These are phyloP conservation scores for Pichia nanzhaoensis DNA, from an alignment of 805 yeast genomes.

Conservation along the genomic window DNA sequence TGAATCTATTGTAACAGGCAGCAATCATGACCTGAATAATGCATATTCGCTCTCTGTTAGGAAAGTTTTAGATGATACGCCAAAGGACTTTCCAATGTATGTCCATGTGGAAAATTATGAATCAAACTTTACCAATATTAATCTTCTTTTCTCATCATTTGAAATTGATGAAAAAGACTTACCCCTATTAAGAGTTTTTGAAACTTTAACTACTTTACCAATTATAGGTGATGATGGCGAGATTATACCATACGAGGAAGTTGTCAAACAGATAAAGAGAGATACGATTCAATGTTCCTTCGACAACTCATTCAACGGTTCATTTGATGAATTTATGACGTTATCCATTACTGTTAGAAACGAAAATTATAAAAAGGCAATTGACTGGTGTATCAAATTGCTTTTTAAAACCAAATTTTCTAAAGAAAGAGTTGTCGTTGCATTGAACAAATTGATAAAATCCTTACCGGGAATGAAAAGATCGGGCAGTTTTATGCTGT, in stretches of 20 bases:
- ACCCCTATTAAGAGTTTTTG: conserved; percentile 59
- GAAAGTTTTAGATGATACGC: conserved; percentile 26
- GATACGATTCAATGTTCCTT: conserved; percentile 63
- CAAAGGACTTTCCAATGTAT: conserved; percentile 53
- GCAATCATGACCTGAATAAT: conserved; percentile 31
- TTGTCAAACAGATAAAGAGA: conserved; percentile 62
- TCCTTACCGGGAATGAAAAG: conserved; percentile 58
- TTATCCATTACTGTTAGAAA: conserved; percentile 56
- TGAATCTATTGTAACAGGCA: conserved; percentile 53
- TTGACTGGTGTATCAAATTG: conserved; percentile 68
- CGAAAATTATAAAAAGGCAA: conserved; percentile 57
- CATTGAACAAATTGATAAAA: conserved; percentile 55
- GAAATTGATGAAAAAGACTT: conserved; percentile 45
- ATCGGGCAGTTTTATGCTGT: conserved; percentile 56
- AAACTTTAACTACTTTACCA: conserved; percentile 68
- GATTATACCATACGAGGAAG: conserved; percentile 61
- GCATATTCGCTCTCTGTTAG: conserved; percentile 19
- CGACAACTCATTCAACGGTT: conserved; percentile 49
- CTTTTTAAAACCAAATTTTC: conserved; percentile 67
- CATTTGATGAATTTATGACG: conserved; percentile 59
- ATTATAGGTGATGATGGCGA: conserved; percentile 56
- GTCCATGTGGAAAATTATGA: conserved; percentile 73
- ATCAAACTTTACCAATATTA: conserved; percentile 71
- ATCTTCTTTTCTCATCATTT: conserved; percentile 52
- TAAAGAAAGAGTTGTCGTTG: conserved; percentile 58